These are phyloP conservation scores for Holtermanniella nyarrowii DNA, from an alignment of 768 basidiomycete genomes.

Conservation along the genomic window DNA sequence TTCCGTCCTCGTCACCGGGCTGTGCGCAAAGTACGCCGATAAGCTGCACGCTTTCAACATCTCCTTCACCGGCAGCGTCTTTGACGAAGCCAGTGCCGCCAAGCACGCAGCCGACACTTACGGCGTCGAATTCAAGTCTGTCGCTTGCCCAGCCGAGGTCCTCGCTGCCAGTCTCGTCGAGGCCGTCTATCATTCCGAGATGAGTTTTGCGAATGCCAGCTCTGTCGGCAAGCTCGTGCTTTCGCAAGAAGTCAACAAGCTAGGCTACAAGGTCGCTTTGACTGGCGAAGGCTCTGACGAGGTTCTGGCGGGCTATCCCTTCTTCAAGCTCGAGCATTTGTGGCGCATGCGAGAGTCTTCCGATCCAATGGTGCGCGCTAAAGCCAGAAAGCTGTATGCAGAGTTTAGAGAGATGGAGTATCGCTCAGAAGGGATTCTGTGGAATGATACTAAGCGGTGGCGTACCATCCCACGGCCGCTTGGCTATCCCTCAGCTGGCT, in stretches of 20 bases:
- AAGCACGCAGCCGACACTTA: conserved; percentile 25
- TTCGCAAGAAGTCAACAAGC: conserved; percentile 17
- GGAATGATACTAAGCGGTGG: background rate
- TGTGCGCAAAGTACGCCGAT: conserved; percentile 16
- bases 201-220: conserved; percentile 20
- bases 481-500: conserved; percentile 1
- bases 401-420: background rate
- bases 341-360: conserved; percentile 9
- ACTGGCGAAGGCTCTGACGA: conserved; percentile 38
- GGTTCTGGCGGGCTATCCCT: conserved; percentile 29
- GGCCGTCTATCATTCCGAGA: conserved; percentile 31
- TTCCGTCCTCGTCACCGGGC: conserved; percentile 25
- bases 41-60: conserved; percentile 26
- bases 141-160: conserved; percentile 19
- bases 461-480: conserved; percentile 6
- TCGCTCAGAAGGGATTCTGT: conserved; percentile 1
- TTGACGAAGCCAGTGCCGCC: conserved; percentile 22
- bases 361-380: conserved; percentile 1
- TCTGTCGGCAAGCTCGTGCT: conserved; percentile 31
- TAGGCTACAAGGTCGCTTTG: conserved; percentile 33
- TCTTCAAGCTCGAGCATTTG: conserved; percentile 29
- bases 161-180: conserved; percentile 24
- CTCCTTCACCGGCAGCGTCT: conserved; percentile 17
- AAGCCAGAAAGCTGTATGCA: background rate
- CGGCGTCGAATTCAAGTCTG: conserved; percentile 21